Percentiles rank a stretch among this genome's conserved stretches.
Conservation (phyloP, 306 rosid species). For the Medicago ruthenica region DNA sequence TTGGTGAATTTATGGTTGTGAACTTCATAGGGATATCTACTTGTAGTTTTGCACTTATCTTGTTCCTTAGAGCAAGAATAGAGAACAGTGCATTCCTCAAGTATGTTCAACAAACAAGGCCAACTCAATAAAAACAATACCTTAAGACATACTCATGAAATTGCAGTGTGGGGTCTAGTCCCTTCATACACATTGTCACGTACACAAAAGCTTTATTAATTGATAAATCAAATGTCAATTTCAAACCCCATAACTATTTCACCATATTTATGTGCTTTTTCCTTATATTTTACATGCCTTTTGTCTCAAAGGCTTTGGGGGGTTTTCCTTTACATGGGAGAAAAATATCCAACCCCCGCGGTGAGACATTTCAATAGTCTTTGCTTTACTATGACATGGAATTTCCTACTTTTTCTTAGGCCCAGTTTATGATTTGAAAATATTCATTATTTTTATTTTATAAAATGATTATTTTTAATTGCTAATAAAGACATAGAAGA, state of each 20-base stretch:
- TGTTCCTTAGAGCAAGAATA: constrained; percentile 65
- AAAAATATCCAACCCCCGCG: constrained; percentile 56
- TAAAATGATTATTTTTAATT: no score
- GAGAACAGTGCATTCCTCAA: constrained; percentile 55
- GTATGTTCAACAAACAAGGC: constrained; percentile 73
- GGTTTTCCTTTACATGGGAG: constrained; percentile 57
- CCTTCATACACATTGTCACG: background rate
- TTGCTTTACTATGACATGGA: no score
- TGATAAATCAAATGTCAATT: constrained; percentile 60
- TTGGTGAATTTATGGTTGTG: constrained; percentile 36
- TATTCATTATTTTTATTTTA: no score
- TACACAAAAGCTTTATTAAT: constrained; percentile 24
- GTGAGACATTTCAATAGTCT: background rate
- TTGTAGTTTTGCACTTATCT: constrained; percentile 83
- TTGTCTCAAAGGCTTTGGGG: constrained; percentile 56
- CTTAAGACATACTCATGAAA: constrained; percentile 53
- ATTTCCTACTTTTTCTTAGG: no score
- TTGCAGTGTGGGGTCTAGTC: constrained; percentile 48
- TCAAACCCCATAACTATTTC: constrained; percentile 42
- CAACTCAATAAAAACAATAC: constrained; percentile 76
- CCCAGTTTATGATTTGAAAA: no score
- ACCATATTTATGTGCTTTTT: constrained; percentile 16
- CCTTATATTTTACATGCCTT: constrained; percentile 44
- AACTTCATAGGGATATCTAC: constrained; percentile 40
- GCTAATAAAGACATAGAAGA: no score